phyloP scores from a whole-genome alignment of 1,284 basidiomycete genomes.

The Phylloporus sp. region DNA sequence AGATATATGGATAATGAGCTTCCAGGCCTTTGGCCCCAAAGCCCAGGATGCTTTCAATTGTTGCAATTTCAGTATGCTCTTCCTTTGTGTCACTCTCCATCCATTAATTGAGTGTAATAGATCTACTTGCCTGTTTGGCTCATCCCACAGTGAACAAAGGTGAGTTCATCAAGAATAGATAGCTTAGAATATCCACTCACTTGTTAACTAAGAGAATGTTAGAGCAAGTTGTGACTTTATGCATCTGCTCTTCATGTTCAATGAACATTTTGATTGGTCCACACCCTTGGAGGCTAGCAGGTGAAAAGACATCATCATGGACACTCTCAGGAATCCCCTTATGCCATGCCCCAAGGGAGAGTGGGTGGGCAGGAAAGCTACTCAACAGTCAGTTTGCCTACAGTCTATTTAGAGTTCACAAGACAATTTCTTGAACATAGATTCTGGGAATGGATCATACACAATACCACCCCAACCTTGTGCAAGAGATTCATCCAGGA shows the following conservation, averaged over 20 bases:
- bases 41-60: conserved; percentile 23
- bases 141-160: background rate
- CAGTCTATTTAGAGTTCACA: too few species aligned
- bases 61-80: background rate
- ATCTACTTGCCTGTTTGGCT: background rate
- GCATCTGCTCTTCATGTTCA: background rate
- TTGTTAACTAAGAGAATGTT: background rate
- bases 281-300: background rate
- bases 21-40: conserved; percentile 21
- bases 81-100: background rate
- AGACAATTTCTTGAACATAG: background rate
- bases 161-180: background rate
- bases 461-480: conserved; percentile 5
- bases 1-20: background rate
- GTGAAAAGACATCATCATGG: conserved; percentile 18
- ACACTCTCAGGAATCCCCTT: conserved; percentile 37
- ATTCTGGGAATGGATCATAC: conserved; percentile 19
- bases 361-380: conserved; percentile 24
- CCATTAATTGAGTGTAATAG: background rate
- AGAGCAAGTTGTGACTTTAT: background rate
- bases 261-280: background rate
- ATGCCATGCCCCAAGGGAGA: conserved; percentile 23
- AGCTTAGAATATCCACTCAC: background rate
- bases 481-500: conserved; percentile 38
- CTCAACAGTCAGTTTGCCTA: conserved; percentile 21